Conservation (phyloP, 805 yeast genomes). For the Naumovozyma castellii region DNA sequence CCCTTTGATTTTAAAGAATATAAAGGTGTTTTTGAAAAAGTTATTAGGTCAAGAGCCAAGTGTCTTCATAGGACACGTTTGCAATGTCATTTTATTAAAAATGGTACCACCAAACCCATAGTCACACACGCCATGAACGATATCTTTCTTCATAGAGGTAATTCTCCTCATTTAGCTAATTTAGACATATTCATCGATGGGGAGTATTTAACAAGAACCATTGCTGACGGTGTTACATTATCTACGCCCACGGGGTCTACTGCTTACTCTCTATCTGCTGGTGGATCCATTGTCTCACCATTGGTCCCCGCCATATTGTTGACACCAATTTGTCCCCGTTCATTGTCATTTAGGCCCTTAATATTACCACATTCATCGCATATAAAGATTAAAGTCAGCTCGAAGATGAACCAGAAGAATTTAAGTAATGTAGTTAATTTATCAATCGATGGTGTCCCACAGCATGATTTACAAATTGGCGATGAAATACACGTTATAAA, state of each 20-base stretch:
- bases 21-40: slow-evolving; percentile 50
- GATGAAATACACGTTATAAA: slow-evolving; percentile 70
- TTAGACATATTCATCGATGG: slow-evolving; percentile 81
- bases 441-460: slow-evolving; percentile 78
- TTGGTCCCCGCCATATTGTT: slow-evolving; percentile 69
- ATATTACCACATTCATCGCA: slow-evolving; percentile 72
- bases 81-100: slow-evolving; percentile 57
- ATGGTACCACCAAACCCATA: slow-evolving; percentile 11
- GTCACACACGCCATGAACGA: slow-evolving; percentile 79
- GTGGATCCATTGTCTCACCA: slow-evolving; percentile 91
- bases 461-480: slow-evolving; percentile 56
- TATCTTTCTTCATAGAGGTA: slow-evolving; percentile 78
- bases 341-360: slow-evolving; percentile 82
- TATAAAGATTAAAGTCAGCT: slow-evolving; percentile 51
- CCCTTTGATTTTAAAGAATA: slow-evolving; percentile 74
- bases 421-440: slow-evolving; percentile 41
- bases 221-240: slow-evolving; percentile 81
- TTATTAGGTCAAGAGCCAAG: slow-evolving; percentile 57
- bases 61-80: slow-evolving; percentile 71
- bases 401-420: slow-evolving; percentile 33
- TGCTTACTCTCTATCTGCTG: slow-evolving; percentile 80
- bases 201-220: slow-evolving; percentile 75
- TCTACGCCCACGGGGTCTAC: slow-evolving; percentile 95
- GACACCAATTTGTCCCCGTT: slow-evolving; percentile 88
- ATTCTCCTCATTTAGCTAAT: slow-evolving; percentile 74